phyloP scores from a whole-genome alignment of 805 yeast genomes.

The Metschnikowia orientalis region DNA sequence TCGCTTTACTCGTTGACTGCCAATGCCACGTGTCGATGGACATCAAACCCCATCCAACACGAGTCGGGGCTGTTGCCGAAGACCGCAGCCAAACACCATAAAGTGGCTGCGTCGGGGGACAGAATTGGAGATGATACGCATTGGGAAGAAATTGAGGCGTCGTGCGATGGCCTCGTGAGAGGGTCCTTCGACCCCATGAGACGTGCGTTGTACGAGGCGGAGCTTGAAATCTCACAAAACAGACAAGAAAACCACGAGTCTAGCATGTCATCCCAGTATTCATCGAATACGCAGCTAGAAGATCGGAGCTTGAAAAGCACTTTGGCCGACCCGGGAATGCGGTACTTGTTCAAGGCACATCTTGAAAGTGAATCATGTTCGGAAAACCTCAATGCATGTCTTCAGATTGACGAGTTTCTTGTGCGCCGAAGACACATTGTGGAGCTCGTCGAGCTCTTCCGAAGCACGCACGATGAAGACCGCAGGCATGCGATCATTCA shows the following conservation, averaged over 20 bases:
- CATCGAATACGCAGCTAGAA: no score
- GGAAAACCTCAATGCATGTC: slow-evolving; percentile 72
- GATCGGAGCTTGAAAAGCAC: slow-evolving; percentile 36
- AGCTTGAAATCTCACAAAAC: no score
- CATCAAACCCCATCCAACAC: no score
- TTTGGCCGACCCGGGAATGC: slow-evolving; percentile 70
- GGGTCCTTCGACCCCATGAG: no score
- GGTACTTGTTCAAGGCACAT: slow-evolving; percentile 63
- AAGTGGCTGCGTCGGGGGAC: slow-evolving; percentile 3
- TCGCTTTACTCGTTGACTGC: slow-evolving; percentile 37
- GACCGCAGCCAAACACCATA: not conserved
- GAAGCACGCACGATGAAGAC: slow-evolving; percentile 15
- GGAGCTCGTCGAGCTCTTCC: slow-evolving; percentile 24
- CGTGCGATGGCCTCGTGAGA: no score
- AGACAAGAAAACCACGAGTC: no score
- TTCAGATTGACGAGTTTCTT: slow-evolving; percentile 51
- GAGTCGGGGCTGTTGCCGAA: no score
- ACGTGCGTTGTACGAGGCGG: no score
- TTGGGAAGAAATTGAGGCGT: no score
- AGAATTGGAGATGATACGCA: no score
- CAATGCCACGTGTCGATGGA: slow-evolving; percentile 4
- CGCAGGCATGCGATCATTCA: slow-evolving; percentile 11
- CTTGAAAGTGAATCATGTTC: slow-evolving; percentile 60
- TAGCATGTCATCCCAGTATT: no score
- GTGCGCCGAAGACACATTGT: slow-evolving; percentile 43